Conservation (phyloP, 768 basidiomycete species). For the Mycena vulgaris region DNA sequence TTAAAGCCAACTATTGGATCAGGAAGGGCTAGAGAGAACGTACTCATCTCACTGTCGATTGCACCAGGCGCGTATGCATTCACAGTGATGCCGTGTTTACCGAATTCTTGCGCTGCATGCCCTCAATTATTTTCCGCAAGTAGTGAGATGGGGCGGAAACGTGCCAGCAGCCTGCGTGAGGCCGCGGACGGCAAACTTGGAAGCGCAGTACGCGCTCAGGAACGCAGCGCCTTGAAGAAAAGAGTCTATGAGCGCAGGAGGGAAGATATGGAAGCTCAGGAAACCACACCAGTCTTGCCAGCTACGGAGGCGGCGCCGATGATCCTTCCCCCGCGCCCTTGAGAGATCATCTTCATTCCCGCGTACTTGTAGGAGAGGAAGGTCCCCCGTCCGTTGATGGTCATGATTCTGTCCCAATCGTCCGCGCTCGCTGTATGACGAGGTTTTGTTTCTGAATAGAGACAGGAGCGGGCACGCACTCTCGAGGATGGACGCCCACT, state of each 20-base stretch:
- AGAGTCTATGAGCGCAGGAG: too few relatives aligned
- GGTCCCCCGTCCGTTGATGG: too few relatives aligned
- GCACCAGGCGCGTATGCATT: too few relatives aligned
- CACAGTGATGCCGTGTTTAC: too few relatives aligned
- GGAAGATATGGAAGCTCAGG: too few relatives aligned
- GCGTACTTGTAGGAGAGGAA: too few relatives aligned
- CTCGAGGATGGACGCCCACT: constrained; percentile 12
- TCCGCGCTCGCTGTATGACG: too few relatives aligned
- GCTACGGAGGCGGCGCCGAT: neutral
- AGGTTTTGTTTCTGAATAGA: too few relatives aligned
- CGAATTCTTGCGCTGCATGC: constrained; percentile 35
- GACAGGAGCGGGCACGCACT: constrained; percentile 12
- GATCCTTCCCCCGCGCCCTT: neutral
- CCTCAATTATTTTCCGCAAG: neutral
- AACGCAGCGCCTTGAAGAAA: constrained; percentile 15
- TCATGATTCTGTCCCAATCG: too few relatives aligned
- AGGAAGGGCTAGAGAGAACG: too few relatives aligned
- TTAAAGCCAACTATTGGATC: neutral
- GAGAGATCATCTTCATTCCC: neutral
- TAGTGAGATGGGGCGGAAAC: neutral
- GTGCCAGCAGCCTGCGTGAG: too few relatives aligned
- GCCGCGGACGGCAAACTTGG: constrained; percentile 52
- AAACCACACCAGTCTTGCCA: neutral
- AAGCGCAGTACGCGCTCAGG: constrained; percentile 43
- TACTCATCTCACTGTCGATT: too few relatives aligned